Base-by-base conservation (phyloP, 306 rosid genomes). In the Malus orientalis region DNA sequence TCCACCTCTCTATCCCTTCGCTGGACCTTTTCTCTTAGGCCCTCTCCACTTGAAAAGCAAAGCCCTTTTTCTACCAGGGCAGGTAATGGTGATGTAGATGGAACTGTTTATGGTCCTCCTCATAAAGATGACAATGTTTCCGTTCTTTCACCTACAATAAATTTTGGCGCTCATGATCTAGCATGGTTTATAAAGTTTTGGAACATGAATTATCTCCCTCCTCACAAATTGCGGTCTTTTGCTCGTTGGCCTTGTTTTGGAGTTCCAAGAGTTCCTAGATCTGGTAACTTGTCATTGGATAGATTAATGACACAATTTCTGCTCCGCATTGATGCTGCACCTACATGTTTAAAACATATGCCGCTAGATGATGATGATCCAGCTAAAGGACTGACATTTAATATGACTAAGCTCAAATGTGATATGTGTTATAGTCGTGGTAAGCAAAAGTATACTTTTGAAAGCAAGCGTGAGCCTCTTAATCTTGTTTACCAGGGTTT, bases 221-320 rank as follows among this genome's bases (percentile, higher is more conserved):
- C 99, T 58, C 97, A 91, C 86, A 96, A 96, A 91, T 84, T 96
- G 80, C 96, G 99, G 58, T 80, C 88, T 68, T 96, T 96, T 81
- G 83, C 97, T 78, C 97, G 98, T 69, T 96, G 97, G 97, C 96
- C 98, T 76, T 97, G 96, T 71, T 96, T 92, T 87, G 97, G 98
- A 76, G 83, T 91, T 83, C 92, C 96, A 67, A 88, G 97, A 80
- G 54, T 72, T 76, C 42, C 83, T 61, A 91, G 99, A 83, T 96
- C 99, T 47, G 99, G 99, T 80, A 96, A 96, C 84, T 89, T 96
- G 80, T 83, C 99, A 59, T 73, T 96, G 51, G 99, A 96, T 86
- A 96, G 87, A 86, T 98, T 96, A 67, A 96, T 96, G 96, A 96
- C 99, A 27, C 98, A 96, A 83, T 91, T 96, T 82, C 89, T 96